These are phyloP conservation scores for Davidsoniella australis DNA, from an alignment of 2,329 filamentous ascomycete genomes.

Conservation along the genomic window DNA sequence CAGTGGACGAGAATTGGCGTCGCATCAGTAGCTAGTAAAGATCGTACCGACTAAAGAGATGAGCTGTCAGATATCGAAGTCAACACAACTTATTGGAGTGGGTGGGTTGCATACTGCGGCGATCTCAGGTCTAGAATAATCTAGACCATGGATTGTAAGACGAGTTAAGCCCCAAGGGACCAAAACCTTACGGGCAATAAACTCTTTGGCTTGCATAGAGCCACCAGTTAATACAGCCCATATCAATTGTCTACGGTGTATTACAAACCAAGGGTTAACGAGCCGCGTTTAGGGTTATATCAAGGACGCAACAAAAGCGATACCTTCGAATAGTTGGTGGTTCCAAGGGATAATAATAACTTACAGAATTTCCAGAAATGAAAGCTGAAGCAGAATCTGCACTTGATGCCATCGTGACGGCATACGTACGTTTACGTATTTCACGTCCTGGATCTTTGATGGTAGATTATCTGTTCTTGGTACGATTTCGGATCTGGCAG, in stretches of 20 bases:
- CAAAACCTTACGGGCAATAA: slow-evolving; percentile 57
- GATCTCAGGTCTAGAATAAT: slow-evolving; percentile 48
- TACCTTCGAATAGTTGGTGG: slow-evolving; percentile 18
- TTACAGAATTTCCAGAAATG: slow-evolving; percentile 10
- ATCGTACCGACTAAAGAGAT: slow-evolving; percentile 16
- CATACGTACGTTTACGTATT: not conserved
- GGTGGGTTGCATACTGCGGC: slow-evolving; percentile 20
- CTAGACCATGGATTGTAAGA: slow-evolving; percentile 51
- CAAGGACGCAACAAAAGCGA: not conserved
- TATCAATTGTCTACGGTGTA: too few relatives aligned
- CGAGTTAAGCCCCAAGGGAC: slow-evolving; percentile 53
- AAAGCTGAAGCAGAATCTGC: slow-evolving; percentile 9
- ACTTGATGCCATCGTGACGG: slow-evolving; percentile 5
- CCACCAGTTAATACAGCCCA: slow-evolving; percentile 28
- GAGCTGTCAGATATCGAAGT: too few relatives aligned
- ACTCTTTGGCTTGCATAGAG: slow-evolving; percentile 48
- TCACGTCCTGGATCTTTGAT: not conserved
- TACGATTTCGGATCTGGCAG: not conserved
- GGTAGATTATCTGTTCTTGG: slow-evolving; percentile 2
- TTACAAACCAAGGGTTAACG: slow-evolving; percentile 31
- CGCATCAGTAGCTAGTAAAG: slow-evolving; percentile 20
- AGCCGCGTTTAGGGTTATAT: slow-evolving; percentile 18
- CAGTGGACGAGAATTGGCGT: slow-evolving; percentile 58
- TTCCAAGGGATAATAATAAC: slow-evolving; percentile 26
- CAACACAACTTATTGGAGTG: too few relatives aligned